Percentiles rank a stretch among this genome's conserved stretches.
These are phyloP conservation scores for Scolecobasidium constrictum DNA, from an alignment of 2,329 filamentous ascomycete species.

Conservation along the genomic window DNA sequence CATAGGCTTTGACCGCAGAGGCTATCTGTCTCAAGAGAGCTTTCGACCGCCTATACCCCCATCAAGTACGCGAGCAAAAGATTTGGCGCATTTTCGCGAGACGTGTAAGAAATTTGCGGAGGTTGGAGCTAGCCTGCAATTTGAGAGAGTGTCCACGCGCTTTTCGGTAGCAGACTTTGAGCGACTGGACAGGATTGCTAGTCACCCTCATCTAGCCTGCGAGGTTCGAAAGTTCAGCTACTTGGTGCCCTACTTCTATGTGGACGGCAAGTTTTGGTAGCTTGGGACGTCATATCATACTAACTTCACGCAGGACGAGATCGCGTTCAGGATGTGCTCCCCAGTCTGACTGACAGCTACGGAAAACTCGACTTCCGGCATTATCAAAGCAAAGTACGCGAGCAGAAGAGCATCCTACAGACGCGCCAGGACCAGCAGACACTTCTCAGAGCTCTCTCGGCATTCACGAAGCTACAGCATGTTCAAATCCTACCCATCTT, in stretches of 20 bases:
- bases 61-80: constrained; percentile 30
- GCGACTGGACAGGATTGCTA: constrained; percentile 38
- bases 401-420: constrained; percentile 41
- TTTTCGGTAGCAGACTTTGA: constrained; percentile 40
- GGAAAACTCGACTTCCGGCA: constrained; percentile 27
- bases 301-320: constrained; percentile 23
- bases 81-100: constrained; percentile 36
- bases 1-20: constrained; percentile 37
- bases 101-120: constrained; percentile 39
- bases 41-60: constrained; percentile 34
- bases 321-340: constrained; percentile 28
- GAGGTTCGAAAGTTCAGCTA: constrained; percentile 51
- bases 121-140: constrained; percentile 40
- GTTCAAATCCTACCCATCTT: constrained; percentile 53
- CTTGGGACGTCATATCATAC: constrained; percentile 13
- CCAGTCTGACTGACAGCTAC: constrained; percentile 23
- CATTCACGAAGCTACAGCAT: constrained; percentile 51
- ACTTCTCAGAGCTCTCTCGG: constrained; percentile 43
- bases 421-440: constrained; percentile 40
- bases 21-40: constrained; percentile 41
- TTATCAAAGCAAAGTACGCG: constrained; percentile 34
- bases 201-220: constrained; percentile 37
- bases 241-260: constrained; percentile 48
- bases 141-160: constrained; percentile 39
- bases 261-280: constrained; percentile 28